A percentile compares a stretch with the other conserved stretches of the same genome.
Conservation (phyloP, 139 green algal species). For the Closterium sp. region DNA sequence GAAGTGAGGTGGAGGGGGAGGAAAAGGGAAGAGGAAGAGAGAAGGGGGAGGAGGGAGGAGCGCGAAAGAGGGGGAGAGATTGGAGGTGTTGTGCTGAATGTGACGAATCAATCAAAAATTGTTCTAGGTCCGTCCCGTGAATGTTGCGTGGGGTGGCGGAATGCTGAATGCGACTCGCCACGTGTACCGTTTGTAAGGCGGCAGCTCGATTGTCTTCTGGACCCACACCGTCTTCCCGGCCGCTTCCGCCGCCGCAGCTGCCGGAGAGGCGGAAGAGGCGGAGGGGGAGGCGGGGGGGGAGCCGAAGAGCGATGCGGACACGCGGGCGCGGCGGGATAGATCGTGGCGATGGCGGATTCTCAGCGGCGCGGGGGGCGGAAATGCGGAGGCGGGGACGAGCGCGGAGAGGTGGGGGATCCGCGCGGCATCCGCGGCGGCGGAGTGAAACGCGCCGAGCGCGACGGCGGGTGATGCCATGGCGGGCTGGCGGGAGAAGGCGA, state of each 20-base stretch:
- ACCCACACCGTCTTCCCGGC: constrained; percentile 17
- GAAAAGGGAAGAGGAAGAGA: no score
- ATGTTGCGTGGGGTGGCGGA: no score
- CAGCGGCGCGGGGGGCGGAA: neutral
- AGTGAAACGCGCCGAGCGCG: no score
- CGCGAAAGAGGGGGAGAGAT: neutral
- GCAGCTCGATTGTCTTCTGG: constrained; percentile 40
- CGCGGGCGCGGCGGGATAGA: no score
- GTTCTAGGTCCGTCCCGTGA: no score
- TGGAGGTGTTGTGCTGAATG: neutral
- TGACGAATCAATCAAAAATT: no score
- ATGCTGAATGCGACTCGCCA: neutral
- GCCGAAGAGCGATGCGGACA: neutral
- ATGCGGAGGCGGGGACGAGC: neutral
- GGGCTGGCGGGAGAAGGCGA: no score
- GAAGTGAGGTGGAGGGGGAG: no score
- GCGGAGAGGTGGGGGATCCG: neutral
- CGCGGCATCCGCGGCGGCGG: no score
- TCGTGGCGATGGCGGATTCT: neutral
- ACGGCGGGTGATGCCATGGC: neutral
- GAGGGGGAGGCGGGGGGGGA: neutral
- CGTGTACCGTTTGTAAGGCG: constrained; percentile 18
- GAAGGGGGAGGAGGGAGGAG: no score
- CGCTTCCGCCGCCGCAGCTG: neutral
- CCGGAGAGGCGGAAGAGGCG: neutral